Base-by-base conservation (phyloP, 768 basidiomycete species). In the Boletus coccyginus region DNA sequence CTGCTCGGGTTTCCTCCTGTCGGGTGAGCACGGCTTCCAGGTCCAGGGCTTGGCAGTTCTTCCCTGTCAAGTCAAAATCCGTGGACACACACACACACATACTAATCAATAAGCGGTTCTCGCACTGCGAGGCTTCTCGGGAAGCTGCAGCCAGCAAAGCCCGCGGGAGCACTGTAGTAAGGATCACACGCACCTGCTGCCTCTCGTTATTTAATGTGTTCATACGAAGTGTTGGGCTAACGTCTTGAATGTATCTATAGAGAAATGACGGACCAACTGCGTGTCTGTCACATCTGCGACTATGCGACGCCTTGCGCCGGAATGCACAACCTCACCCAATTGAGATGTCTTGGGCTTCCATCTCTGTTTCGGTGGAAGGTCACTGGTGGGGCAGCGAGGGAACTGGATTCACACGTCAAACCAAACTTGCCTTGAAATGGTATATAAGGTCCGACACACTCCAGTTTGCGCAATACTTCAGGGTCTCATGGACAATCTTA, bases 41-140 rank as follows among this genome's bases (percentile, higher is more conserved):
- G 27, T 58, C 63, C 63, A 55, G 55, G 61, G 49, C 38, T 33
- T 59, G 56, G 50, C 58, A 17, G 21, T 19, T 35, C 40, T 44
- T 54, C 43, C 55, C 35, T 54, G 50, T 52, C 58, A 31, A 47
- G 53, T 50, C 44, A 46, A 60, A 53, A 54, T 55, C 55, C 56
- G 53, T 57, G 70, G 67, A 38, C 36, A 51, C 52, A 33, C 47
- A 44, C 52, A 43, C 45, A 36, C 21, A 21, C 21, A 21, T 21
- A 21, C 48, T 7, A 60, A 51, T 57, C 66, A 39, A 52, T 41
- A 45, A 47, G 7, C 41, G 44, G 33, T 42, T 61, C 62, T 60
- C 59, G 54, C 54, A 45, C 24, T 52, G 63, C 52, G 56, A 72
- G 68, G 66, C 58, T 49, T 45, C 49, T 36, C 38, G 32, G 29